Evolutionary conservation across 805 yeast species (phyloP).

Genomic region (Metschnikowia bowlesiae): DNA sequence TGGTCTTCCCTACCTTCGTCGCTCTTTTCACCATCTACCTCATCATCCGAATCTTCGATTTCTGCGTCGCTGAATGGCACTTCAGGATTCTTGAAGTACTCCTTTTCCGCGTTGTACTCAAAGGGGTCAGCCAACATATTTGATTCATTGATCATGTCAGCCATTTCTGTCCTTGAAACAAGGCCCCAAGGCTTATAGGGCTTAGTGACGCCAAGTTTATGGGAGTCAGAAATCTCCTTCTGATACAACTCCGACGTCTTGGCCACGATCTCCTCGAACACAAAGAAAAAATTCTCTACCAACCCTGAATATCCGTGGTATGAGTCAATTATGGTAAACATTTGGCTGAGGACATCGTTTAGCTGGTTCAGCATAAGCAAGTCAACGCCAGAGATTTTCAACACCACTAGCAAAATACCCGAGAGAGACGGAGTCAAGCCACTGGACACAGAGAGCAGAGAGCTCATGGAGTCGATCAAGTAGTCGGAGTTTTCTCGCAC

Average conservation of each 20-base stretch:
- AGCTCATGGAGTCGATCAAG: conserved; percentile 71
- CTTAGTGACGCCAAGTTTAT: not conserved
- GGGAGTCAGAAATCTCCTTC: conserved; percentile 5
- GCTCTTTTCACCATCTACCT: conserved; percentile 19
- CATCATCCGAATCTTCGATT: conserved; percentile 20
- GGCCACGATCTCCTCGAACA: conserved; percentile 57
- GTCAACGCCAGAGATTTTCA: conserved; percentile 65
- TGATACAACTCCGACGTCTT: conserved; percentile 41
- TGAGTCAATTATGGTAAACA: conserved; percentile 73
- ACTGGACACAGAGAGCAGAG: conserved; percentile 61
- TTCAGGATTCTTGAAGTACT: conserved; percentile 38
- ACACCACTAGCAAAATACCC: conserved; percentile 62
- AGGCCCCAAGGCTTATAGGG: conserved; percentile 60
- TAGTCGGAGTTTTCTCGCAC: conserved; percentile 73
- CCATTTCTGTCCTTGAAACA: conserved; percentile 38
- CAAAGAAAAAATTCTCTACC: conserved; percentile 67
- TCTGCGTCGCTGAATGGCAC: conserved; percentile 24
- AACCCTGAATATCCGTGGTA: conserved; percentile 78
- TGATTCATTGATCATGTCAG: conserved; percentile 39
- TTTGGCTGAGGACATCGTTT: conserved; percentile 66
- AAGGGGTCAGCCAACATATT: conserved; percentile 25
- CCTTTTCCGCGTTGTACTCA: conserved; percentile 33
- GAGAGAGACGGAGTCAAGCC: conserved; percentile 67
- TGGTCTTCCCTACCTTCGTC: conserved; percentile 7
- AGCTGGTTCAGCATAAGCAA: conserved; percentile 54